A percentile compares a stretch with the other conserved stretches of the same genome.
Conservation (phyloP, 2,329 filamentous ascomycete genomes). For the Rutstroemia sp. region DNA sequence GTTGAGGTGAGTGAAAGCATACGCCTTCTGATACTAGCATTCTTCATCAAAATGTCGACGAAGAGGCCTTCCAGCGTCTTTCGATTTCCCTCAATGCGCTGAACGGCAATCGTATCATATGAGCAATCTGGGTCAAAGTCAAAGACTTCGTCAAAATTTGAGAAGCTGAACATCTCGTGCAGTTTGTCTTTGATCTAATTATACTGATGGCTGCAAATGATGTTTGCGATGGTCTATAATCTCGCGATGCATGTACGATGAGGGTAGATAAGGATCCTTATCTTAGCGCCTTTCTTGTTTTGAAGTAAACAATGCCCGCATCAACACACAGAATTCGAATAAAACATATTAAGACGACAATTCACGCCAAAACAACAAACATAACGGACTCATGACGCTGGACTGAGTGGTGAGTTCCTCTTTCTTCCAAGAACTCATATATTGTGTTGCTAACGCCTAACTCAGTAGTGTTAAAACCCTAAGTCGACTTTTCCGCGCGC, state of each 20-base stretch:
- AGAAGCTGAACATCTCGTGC: slow-evolving; percentile 51
- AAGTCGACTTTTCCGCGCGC: slow-evolving; percentile 1
- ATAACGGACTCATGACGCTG: neutral
- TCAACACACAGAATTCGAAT: neutral
- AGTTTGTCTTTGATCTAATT: too few species aligned
- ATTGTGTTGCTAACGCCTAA: neutral
- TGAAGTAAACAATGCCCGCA: slow-evolving; percentile 9
- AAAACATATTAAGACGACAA: slow-evolving; percentile 1
- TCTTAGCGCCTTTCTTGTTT: slow-evolving; percentile 17
- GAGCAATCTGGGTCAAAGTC: slow-evolving; percentile 49
- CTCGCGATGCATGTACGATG: neutral
- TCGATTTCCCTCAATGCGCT: slow-evolving; percentile 59
- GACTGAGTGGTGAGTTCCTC: neutral
- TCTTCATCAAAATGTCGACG: slow-evolving; percentile 68
- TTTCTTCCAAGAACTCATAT: neutral
- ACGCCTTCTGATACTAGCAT: slow-evolving; percentile 66
- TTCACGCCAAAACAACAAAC: neutral
- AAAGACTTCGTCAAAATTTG: slow-evolving; percentile 63
- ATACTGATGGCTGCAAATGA: too few species aligned
- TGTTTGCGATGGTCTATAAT: neutral
- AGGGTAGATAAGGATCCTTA: slow-evolving; percentile 14
- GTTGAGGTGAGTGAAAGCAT: slow-evolving; percentile 19
- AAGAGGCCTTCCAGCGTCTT: slow-evolving; percentile 67
- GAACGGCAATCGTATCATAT: slow-evolving; percentile 53
- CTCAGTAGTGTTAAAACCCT: neutral